Conservation (phyloP, 495 filamentous ascomycete genomes). For the Neurospora pannonica region DNA sequence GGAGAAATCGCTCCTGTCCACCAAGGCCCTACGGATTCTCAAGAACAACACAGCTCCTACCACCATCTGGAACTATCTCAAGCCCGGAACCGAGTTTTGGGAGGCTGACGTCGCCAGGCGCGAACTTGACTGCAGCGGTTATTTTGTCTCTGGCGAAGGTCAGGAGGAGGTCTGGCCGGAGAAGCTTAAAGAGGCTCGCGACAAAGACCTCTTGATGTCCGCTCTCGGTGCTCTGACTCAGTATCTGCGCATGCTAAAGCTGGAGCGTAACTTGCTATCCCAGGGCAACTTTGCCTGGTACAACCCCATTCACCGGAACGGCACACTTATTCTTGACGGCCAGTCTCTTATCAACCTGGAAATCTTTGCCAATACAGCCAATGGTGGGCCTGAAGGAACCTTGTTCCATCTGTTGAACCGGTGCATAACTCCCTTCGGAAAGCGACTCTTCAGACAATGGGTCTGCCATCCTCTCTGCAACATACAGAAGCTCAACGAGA, state of each 20-base stretch:
- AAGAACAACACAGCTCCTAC: slow-evolving; percentile 92
- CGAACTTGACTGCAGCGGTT: slow-evolving; percentile 72
- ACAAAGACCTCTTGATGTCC: slow-evolving; percentile 82
- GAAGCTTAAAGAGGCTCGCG: slow-evolving; percentile 58
- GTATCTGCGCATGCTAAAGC: slow-evolving; percentile 79
- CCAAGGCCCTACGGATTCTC: slow-evolving; percentile 80
- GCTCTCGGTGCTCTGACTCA: slow-evolving; percentile 83
- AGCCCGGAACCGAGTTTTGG: slow-evolving; percentile 88
- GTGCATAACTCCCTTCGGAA: slow-evolving; percentile 94
- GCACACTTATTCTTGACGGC: slow-evolving; percentile 87
- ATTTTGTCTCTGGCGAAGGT: slow-evolving; percentile 61
- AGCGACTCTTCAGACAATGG: slow-evolving; percentile 95
- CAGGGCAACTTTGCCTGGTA: slow-evolving; percentile 90
- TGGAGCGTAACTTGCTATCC: slow-evolving; percentile 79
- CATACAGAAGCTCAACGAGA: slow-evolving; percentile 76
- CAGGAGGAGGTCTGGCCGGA: slow-evolving; percentile 67
- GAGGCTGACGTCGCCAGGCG: slow-evolving; percentile 68
- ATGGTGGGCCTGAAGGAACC: slow-evolving; percentile 76
- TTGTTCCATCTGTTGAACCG: slow-evolving; percentile 85
- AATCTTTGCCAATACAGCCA: slow-evolving; percentile 88
- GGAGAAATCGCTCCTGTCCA: slow-evolving; percentile 78
- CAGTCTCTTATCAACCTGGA: slow-evolving; percentile 97
- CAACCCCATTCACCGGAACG: slow-evolving; percentile 86
- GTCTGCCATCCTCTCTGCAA: slow-evolving; percentile 92
- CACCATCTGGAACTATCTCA: slow-evolving; percentile 92